Conservation (phyloP, 2,329 filamentous ascomycete genomes). For the Coleophoma eucalyptorum region DNA sequence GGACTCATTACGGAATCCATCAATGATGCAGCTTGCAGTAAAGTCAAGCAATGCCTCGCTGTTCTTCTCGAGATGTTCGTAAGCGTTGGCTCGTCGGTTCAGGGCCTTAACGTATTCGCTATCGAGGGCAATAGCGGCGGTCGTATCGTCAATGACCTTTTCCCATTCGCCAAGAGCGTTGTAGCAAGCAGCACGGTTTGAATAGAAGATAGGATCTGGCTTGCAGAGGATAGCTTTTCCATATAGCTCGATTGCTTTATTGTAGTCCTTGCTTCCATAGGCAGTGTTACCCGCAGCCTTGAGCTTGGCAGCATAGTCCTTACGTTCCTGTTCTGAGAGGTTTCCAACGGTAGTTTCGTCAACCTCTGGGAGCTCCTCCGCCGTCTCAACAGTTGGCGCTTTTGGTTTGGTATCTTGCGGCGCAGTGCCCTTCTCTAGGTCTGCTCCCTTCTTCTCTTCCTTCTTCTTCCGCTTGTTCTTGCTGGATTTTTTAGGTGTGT, state of each 20-base stretch:
- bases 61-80: conserved; percentile 87
- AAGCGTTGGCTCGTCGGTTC: conserved; percentile 93
- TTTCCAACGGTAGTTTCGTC: conserved; percentile 50
- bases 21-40: conserved; percentile 98
- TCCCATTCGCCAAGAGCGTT: conserved; percentile 92
- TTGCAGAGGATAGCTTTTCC: conserved; percentile 95
- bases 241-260: conserved; percentile 90
- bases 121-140: conserved; percentile 88
- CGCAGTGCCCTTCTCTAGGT: conserved; percentile 57
- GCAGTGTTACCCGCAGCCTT: conserved; percentile 97
- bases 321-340: conserved; percentile 63
- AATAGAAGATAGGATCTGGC: conserved; percentile 97
- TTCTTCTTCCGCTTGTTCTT: conserved; percentile 90
- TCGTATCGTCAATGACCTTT: conserved; percentile 95
- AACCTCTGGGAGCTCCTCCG: conserved; percentile 67
- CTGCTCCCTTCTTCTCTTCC: conserved; percentile 72
- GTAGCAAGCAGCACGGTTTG: conserved; percentile 96
- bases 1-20: conserved; percentile 88
- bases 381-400: conserved; percentile 48
- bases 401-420: conserved; percentile 38
- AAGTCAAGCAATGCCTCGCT: conserved; percentile 96
- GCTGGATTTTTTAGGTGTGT: conserved; percentile 65
- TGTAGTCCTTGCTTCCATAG: conserved; percentile 91
- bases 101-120: conserved; percentile 96
- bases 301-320: conserved; percentile 83